Evolutionary conservation across 2,329 filamentous ascomycete genomes (phyloP).

Genomic region (Aspergillus novoparasiticus): DNA sequence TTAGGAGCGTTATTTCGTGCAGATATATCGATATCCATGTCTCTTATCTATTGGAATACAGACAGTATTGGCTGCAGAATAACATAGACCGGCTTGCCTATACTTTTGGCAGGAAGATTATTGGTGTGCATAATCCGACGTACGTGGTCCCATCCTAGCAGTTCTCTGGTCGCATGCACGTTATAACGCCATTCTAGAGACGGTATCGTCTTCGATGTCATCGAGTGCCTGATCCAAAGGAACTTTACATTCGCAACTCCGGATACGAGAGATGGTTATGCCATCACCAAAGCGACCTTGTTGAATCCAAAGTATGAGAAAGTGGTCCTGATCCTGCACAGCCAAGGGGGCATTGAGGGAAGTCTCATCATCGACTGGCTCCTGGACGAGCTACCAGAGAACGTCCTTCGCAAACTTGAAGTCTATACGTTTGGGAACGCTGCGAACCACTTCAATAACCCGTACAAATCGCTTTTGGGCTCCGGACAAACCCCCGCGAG

Average conservation of each 20-base stretch:
- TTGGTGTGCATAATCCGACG: slow-evolving; percentile 76
- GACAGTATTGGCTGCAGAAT: slow-evolving; percentile 66
- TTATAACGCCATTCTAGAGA: slow-evolving; percentile 26
- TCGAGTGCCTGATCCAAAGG: slow-evolving; percentile 77
- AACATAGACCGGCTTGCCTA: slow-evolving; percentile 72
- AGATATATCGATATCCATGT: not conserved
- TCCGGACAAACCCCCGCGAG: slow-evolving; percentile 20
- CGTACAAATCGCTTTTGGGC: slow-evolving; percentile 53
- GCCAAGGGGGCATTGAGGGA: slow-evolving; percentile 75
- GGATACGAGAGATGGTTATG: slow-evolving; percentile 63
- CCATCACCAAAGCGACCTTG: slow-evolving; percentile 64
- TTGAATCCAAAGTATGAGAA: slow-evolving; percentile 65
- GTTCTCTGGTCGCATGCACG: not conserved
- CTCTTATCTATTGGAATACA: slow-evolving; percentile 18
- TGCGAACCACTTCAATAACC: slow-evolving; percentile 82
- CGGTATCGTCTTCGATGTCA: slow-evolving; percentile 73
- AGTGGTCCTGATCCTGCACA: slow-evolving; percentile 74
- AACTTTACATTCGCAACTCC: slow-evolving; percentile 71
- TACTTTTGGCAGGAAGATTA: slow-evolving; percentile 71
- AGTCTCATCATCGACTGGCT: slow-evolving; percentile 76
- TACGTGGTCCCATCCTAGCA: slow-evolving; percentile 32
- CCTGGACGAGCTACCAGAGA: slow-evolving; percentile 68
- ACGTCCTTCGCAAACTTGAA: slow-evolving; percentile 69
- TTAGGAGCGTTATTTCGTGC: slow-evolving; percentile 44
- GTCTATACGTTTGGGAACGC: slow-evolving; percentile 77